Base-by-base conservation (phyloP, 495 filamentous ascomycete species). In the Cercophora samala region DNA sequence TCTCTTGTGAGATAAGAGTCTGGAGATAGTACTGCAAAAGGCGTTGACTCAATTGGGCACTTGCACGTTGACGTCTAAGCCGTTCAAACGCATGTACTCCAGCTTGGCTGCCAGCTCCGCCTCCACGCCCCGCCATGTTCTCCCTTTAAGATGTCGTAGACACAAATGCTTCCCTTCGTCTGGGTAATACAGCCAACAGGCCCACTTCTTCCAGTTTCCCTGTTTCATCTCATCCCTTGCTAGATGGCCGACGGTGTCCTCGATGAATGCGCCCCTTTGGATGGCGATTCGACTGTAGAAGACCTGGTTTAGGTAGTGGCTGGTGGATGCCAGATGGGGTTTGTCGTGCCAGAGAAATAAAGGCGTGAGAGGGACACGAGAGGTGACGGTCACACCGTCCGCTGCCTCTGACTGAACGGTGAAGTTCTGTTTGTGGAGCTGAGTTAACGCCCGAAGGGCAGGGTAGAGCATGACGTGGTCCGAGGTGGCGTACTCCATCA, bases 261-360 rank as follows among this genome's bases (percentile, higher is more conserved):
- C 81, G 51, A 83, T 83, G 66, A 83, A 83, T 54, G 73, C 75
- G 19, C 81, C 81, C 18, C 81, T 70, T 15, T 72, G 67, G 26
- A 83, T 73, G 11, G 79, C 74, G 32, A 77, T 66, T 26, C 81
- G 76, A 29, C 58, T 76, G 17, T 80, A 75, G 64, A 82, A 83
- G 46, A 83, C 70, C 1, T 73, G 77, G 17, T 70, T 65, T 2
- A 81, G 73, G 64, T 83, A 83, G 64, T 83, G 81, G 17, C 68
- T 68, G 59, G 76, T 81, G 22, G 74, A 75, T 17, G 79, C 81
- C 0, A 83, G 29, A 65, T 83, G 81, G 15, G 81, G 79, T 65
- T 83, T 83, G 68, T 83, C 81, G 67, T 81, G 79, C 81, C 81
- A 83, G 72, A 83, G 79, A 66, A 83, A 83, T 54, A 83, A 76